These are phyloP conservation scores for Iris pallida DNA, from an alignment of 116 monocot genomes.

Conservation along the genomic window DNA sequence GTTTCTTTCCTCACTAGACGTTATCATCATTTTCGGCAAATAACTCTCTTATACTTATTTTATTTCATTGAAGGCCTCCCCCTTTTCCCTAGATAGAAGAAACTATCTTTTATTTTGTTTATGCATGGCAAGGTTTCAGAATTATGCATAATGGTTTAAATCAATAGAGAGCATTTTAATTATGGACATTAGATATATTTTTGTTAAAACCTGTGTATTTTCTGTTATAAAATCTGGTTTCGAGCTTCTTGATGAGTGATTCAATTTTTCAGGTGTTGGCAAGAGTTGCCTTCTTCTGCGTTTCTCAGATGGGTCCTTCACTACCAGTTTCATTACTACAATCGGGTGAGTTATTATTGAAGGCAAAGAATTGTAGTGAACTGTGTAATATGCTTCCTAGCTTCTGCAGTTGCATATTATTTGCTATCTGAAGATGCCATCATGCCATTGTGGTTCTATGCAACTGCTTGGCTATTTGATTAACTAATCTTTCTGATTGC, in stretches of 20 bases:
- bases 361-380: background rate
- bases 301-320: conserved; percentile 98
- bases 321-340: conserved; percentile 97
- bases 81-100: too few relatives aligned
- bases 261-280: conserved; percentile 65
- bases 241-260: background rate
- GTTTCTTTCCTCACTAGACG: too few relatives aligned
- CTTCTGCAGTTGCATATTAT: background rate
- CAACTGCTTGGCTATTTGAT: background rate
- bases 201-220: too few relatives aligned
- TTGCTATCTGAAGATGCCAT: background rate
- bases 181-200: too few relatives aligned
- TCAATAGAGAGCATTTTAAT: too few relatives aligned
- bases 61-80: too few relatives aligned
- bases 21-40: too few relatives aligned
- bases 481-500: background rate
- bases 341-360: conserved; percentile 58
- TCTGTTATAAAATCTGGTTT: background rate
- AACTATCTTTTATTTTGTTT: too few relatives aligned
- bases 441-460: background rate
- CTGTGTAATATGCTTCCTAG: background rate
- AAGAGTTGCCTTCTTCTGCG: conserved; percentile 98
- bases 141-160: too few relatives aligned
- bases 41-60: too few relatives aligned
- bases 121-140: too few relatives aligned